These are phyloP conservation scores for Coemansia sp. DNA, from an alignment of 192 early-diverging fungal genomes.

Conservation along the genomic window DNA sequence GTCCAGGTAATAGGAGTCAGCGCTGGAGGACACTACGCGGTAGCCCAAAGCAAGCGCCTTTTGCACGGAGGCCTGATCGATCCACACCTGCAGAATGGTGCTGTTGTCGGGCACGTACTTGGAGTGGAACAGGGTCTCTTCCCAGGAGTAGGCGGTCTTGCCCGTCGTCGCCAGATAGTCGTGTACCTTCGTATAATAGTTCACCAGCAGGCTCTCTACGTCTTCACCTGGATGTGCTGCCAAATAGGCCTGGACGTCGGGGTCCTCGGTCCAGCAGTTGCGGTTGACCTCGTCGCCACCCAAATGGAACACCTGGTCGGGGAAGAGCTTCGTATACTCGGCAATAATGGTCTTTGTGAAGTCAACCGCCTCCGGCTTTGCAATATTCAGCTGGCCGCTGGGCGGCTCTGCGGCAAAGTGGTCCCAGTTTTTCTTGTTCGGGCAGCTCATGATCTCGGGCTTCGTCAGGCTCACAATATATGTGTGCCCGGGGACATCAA, in stretches of 20 bases:
- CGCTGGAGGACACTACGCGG: constrained; percentile 58
- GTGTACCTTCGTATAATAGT: constrained; percentile 58
- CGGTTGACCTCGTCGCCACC: constrained; percentile 77
- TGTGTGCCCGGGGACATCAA: constrained; percentile 85
- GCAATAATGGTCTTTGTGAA: constrained; percentile 67
- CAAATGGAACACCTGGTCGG: constrained; percentile 70
- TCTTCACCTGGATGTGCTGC: constrained; percentile 24
- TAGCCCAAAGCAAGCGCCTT: constrained; percentile 59
- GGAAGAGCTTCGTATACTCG: constrained; percentile 67
- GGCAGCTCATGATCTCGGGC: constrained; percentile 63
- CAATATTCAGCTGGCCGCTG: constrained; percentile 79
- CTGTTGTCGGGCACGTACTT: constrained; percentile 57
- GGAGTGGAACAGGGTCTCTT: constrained; percentile 65
- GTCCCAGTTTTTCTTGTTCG: constrained; percentile 58
- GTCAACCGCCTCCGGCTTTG: constrained; percentile 60
- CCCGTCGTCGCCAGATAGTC: constrained; percentile 54
- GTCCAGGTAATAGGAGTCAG: constrained; percentile 70
- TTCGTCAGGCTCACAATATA: constrained; percentile 54
- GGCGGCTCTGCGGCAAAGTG: constrained; percentile 71
- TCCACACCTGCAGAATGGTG: constrained; percentile 68
- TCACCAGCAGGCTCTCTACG: constrained; percentile 30
- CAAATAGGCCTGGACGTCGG: constrained; percentile 32
- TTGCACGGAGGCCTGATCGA: constrained; percentile 56
- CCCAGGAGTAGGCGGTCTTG: constrained; percentile 77
- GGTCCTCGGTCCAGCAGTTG: constrained; percentile 65